Percentiles rank a stretch among this genome's conserved stretches.
phyloP scores from a whole-genome alignment of 768 basidiomycete species.

The Galerina marginata region DNA sequence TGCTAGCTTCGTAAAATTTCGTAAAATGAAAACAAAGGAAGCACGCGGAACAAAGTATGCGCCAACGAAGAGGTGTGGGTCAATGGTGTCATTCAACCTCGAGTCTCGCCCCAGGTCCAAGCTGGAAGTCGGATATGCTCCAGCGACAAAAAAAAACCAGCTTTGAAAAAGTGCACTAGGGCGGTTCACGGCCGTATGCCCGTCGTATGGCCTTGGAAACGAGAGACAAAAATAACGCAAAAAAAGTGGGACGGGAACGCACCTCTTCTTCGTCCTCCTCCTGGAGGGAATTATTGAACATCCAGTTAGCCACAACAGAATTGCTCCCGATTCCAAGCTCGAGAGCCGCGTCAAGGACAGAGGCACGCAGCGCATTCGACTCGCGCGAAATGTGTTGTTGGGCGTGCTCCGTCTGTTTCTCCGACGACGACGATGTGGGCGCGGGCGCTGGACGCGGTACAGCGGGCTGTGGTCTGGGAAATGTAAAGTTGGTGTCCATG shows the following conservation, averaged over 20 bases:
- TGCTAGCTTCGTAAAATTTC: not conserved
- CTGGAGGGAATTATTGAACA: slow-evolving; percentile 65
- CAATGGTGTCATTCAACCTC: not conserved
- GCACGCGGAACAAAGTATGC: not conserved
- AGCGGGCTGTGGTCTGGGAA: slow-evolving; percentile 32
- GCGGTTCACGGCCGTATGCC: too few relatives aligned
- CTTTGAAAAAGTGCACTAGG: too few relatives aligned
- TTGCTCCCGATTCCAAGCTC: slow-evolving; percentile 68
- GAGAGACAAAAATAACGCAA: slow-evolving; percentile 5
- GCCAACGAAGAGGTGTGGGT: too few relatives aligned
- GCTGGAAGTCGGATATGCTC: not conserved
- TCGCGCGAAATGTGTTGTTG: slow-evolving; percentile 41
- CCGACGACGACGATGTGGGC: too few relatives aligned
- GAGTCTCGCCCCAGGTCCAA: not conserved
- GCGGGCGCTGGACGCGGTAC: slow-evolving; percentile 21
- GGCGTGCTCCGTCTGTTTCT: not conserved
- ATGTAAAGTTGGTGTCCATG: slow-evolving; percentile 40
- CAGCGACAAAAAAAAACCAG: not conserved
- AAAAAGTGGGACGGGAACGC: not conserved
- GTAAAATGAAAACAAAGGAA: slow-evolving; percentile 10
- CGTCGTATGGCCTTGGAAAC: too few relatives aligned
- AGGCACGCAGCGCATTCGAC: slow-evolving; percentile 68
- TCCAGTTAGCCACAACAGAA: slow-evolving; percentile 69
- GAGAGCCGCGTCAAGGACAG: slow-evolving; percentile 75
- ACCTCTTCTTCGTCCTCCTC: slow-evolving; percentile 62